These are phyloP conservation scores for Hortiboletus flavorubellus DNA, from an alignment of 768 basidiomycete genomes.

Conservation along the genomic window DNA sequence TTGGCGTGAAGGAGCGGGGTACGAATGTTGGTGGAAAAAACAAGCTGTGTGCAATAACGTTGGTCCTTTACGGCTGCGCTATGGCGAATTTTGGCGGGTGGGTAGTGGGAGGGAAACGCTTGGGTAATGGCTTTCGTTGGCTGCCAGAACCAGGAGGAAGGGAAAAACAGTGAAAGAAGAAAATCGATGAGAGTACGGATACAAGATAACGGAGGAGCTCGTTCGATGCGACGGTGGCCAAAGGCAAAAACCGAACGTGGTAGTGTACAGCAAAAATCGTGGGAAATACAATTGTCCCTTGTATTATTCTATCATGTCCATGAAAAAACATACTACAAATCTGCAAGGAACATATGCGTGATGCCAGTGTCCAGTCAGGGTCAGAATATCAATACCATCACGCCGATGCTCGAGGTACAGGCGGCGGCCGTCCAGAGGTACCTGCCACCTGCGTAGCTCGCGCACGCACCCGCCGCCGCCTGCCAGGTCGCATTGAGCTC, in stretches of 20 bases:
- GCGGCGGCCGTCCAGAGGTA: neutral
- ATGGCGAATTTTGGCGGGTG: conserved; percentile 20
- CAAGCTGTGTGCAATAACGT: conserved; percentile 16
- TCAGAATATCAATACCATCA: neutral
- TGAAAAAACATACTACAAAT: neutral
- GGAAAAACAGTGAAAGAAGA: conserved; percentile 9
- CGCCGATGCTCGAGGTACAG: neutral
- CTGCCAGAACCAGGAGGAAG: conserved; percentile 23
- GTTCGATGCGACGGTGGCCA: conserved; percentile 28
- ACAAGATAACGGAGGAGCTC: conserved; percentile 33
- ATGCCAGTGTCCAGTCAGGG: neutral
- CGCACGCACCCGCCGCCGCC: conserved; percentile 27
- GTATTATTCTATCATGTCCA: neutral
- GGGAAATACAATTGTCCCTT: conserved; percentile 19
- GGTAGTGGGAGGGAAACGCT: neutral
- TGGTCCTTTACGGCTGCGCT: conserved; percentile 20
- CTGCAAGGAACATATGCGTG: neutral
- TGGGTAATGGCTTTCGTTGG: conserved; percentile 17
- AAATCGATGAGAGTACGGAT: conserved; percentile 34
- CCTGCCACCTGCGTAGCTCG: conserved; percentile 17
- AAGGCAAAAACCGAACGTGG: conserved; percentile 34
- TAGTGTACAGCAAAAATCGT: conserved; percentile 27
- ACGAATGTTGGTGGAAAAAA: conserved; percentile 27
- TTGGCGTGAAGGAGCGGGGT: conserved; percentile 17
- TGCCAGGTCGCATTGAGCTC: conserved; percentile 11